Evolutionary conservation across 2,329 filamentous ascomycete species (phyloP).

Genomic region (Chaetomium sp.): DNA sequence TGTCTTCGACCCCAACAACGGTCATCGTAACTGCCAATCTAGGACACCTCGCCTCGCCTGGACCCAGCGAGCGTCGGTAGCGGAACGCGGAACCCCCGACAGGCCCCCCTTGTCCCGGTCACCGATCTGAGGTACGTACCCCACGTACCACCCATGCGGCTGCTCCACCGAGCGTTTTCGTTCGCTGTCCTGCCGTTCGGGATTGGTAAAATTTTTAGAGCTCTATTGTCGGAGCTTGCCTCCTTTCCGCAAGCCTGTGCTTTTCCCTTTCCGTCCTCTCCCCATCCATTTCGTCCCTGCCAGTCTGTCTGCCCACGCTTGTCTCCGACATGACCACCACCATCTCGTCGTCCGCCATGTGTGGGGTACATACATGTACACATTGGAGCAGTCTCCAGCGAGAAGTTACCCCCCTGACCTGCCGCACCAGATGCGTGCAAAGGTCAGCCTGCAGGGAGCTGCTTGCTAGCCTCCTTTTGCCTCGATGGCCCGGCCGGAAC

Average conservation of each 20-base stretch:
- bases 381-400: slow-evolving; percentile 9
- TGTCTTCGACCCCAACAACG: background rate
- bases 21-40: slow-evolving; percentile 8
- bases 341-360: slow-evolving; percentile 30
- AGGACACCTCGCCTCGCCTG: background rate
- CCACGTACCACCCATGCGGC: slow-evolving; percentile 10
- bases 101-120: background rate
- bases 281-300: slow-evolving; percentile 13
- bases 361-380: slow-evolving; percentile 30
- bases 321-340: slow-evolving; percentile 27
- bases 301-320: slow-evolving; percentile 20
- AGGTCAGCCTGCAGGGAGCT: slow-evolving; percentile 32
- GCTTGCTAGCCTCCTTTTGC: slow-evolving; percentile 29
- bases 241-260: background rate
- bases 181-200: slow-evolving; percentile 15
- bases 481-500: slow-evolving; percentile 31
- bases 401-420: slow-evolving; percentile 26
- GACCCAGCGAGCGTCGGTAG: slow-evolving; percentile 13
- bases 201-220: slow-evolving; percentile 22
- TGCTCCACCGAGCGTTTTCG: slow-evolving; percentile 24
- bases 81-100: slow-evolving; percentile 6
- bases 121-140: slow-evolving; percentile 19
- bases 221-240: slow-evolving; percentile 19
- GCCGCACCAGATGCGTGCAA: slow-evolving; percentile 22
- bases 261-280: slow-evolving; percentile 25